A percentile compares a stretch with the other conserved stretches of the same genome.
These are phyloP conservation scores for Ceratobasidium sp. DNA, from an alignment of 1,284 basidiomycete genomes.

Conservation along the genomic window DNA sequence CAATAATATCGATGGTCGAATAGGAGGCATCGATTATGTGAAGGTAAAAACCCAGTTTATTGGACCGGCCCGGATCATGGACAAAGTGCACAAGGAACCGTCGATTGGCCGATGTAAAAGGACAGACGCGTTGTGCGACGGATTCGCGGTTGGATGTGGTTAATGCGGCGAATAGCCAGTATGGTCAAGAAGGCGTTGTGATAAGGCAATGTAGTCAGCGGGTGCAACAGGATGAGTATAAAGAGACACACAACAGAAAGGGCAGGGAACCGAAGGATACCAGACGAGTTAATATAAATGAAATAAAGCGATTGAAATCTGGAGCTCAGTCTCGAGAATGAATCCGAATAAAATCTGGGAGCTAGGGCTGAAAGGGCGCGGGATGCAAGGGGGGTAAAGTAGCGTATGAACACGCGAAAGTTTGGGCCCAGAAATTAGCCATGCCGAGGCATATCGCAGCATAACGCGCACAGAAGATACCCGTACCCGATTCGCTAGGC, in stretches of 20 bases:
- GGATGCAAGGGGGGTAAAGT: not conserved
- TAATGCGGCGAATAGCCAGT: constrained; percentile 1
- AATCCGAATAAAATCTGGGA: not conserved
- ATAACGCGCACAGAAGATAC: constrained; percentile 7
- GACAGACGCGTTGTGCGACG: not conserved
- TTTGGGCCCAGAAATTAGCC: not conserved
- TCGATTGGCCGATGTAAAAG: constrained; percentile 21
- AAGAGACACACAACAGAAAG: constrained; percentile 3
- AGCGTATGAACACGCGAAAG: not conserved
- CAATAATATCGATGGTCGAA: constrained; percentile 15
- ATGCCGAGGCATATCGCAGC: constrained; percentile 17
- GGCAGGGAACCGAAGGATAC: constrained; percentile 1
- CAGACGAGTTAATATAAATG: no score
- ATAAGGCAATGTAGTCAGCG: constrained; percentile 15
- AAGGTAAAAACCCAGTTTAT: constrained; percentile 36
- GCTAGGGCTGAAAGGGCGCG: not conserved
- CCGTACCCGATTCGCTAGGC: constrained; percentile 37
- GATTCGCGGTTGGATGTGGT: constrained; percentile 9
- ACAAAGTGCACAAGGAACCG: constrained; percentile 11
- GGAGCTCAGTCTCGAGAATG: no score
- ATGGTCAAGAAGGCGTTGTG: not conserved
- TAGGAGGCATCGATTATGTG: constrained; percentile 32
- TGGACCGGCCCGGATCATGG: constrained; percentile 33
- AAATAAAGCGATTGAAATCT: no score
- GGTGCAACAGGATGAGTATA: not conserved